These are phyloP conservation scores for Dactylellina sp. DNA, from an alignment of 2,329 filamentous ascomycete genomes.

Conservation along the genomic window DNA sequence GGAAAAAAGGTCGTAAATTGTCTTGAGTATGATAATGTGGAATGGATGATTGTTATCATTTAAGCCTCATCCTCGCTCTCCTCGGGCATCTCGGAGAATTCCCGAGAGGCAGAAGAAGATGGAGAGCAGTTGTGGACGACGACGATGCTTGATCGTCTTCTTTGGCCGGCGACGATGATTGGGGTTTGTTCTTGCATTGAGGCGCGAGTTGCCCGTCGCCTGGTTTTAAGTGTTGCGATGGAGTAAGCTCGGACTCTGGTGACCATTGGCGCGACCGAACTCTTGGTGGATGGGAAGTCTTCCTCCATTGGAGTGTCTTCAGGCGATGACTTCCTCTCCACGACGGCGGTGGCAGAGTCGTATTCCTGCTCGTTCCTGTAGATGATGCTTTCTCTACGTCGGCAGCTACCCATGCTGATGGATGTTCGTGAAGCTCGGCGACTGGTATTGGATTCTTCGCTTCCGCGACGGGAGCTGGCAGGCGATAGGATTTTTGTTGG, in stretches of 20 bases:
- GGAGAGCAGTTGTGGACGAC: slow-evolving; percentile 56
- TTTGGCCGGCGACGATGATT: slow-evolving; percentile 38
- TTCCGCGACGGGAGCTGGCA: slow-evolving; percentile 44
- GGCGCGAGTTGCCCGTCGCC: slow-evolving; percentile 27
- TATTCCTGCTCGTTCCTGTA: slow-evolving; percentile 55
- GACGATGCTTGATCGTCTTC: slow-evolving; percentile 51
- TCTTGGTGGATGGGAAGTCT: slow-evolving; percentile 53
- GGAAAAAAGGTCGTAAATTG: slow-evolving; percentile 16
- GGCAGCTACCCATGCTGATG: slow-evolving; percentile 30
- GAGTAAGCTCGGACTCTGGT: slow-evolving; percentile 54
- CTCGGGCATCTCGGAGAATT: slow-evolving; percentile 56
- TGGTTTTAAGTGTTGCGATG: slow-evolving; percentile 40
- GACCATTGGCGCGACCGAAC: slow-evolving; percentile 48
- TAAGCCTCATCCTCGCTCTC: slow-evolving; percentile 53
- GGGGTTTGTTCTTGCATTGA: slow-evolving; percentile 50
- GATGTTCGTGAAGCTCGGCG: slow-evolving; percentile 48
- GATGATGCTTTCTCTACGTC: slow-evolving; percentile 55
- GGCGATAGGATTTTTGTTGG: slow-evolving; percentile 52
- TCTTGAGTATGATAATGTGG: slow-evolving; percentile 5
- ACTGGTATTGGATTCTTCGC: slow-evolving; percentile 51
- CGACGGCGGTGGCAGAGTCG: slow-evolving; percentile 48
- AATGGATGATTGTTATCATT: slow-evolving; percentile 17
- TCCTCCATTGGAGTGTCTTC: slow-evolving; percentile 49
- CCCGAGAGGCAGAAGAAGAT: slow-evolving; percentile 19
- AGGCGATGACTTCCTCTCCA: slow-evolving; percentile 36